A percentile compares a stretch with the other conserved stretches of the same genome.
These are phyloP conservation scores for Coniosporium tulheliwenetii DNA, from an alignment of 2,329 filamentous ascomycete genomes.

Conservation along the genomic window DNA sequence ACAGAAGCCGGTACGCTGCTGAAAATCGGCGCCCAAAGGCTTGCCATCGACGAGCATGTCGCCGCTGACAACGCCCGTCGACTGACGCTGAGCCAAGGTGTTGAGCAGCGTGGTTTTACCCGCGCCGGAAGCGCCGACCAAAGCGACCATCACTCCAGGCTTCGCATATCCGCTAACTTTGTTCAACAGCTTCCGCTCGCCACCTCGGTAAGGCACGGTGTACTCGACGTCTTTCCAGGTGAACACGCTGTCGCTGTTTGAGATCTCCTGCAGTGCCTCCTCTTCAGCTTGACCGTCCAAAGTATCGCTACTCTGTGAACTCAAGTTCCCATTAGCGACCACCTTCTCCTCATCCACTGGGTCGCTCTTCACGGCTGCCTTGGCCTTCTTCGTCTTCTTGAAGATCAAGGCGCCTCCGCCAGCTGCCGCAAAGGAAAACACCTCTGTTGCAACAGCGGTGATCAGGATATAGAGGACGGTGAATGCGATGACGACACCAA, in stretches of 20 bases:
- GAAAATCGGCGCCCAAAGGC: conserved; percentile 45
- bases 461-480: conserved; percentile 57
- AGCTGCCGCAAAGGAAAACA: conserved; percentile 43
- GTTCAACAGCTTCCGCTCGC: conserved; percentile 48
- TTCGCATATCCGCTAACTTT: conserved; percentile 64
- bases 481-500: conserved; percentile 63
- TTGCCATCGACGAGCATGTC: conserved; percentile 59
- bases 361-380: conserved; percentile 33
- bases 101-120: conserved; percentile 77
- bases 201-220: conserved; percentile 52
- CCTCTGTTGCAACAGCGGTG: conserved; percentile 55
- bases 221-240: conserved; percentile 60
- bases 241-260: conserved; percentile 47
- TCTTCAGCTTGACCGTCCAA: conserved; percentile 18
- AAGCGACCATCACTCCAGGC: conserved; percentile 62
- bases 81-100: conserved; percentile 59
- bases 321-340: conserved; percentile 8
- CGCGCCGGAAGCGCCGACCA: conserved; percentile 69
- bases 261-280: conserved; percentile 30
- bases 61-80: conserved; percentile 46
- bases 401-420: conserved; percentile 58
- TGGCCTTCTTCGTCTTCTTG: conserved; percentile 49
- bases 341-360: conserved; percentile 44
- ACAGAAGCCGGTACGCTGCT: conserved; percentile 54
- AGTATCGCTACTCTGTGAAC: conserved; percentile 13